phyloP scores from a whole-genome alignment of 208 protist species.

The Acanthamoeba triangularis region DNA sequence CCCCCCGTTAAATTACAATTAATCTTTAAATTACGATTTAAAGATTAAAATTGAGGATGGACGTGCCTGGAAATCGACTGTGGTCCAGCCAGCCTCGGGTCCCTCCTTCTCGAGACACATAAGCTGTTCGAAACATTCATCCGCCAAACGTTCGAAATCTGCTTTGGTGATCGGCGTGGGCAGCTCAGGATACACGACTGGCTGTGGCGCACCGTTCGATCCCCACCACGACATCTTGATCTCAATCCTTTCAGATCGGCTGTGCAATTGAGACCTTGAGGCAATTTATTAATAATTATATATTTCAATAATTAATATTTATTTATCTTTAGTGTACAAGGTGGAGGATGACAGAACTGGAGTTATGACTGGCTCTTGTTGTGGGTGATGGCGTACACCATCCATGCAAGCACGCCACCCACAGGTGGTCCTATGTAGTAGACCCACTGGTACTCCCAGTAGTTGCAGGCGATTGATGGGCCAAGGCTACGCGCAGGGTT shows the following conservation, averaged over 20 bases:
- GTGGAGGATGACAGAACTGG: background rate
- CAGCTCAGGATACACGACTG: background rate
- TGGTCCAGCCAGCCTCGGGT: background rate
- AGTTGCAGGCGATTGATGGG: background rate
- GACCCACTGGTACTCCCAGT: conserved; percentile 3
- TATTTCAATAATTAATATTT: no score
- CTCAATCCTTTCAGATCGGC: no score
- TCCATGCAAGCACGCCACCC: background rate
- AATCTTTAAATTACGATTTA: background rate
- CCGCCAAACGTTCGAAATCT: conserved; percentile 8
- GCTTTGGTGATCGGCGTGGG: background rate
- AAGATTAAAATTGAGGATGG: background rate
- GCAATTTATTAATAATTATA: no score
- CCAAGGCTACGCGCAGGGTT: background rate
- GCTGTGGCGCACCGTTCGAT: conserved; percentile 8
- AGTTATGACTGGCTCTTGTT: background rate
- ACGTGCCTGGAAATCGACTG: background rate
- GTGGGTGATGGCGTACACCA: background rate
- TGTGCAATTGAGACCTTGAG: no score
- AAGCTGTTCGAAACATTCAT: conserved; percentile 33
- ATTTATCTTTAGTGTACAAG: no score
- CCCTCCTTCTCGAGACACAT: conserved; percentile 3
- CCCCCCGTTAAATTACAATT: background rate
- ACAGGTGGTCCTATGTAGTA: background rate
- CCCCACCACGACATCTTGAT: conserved; percentile 12